phyloP scores from a whole-genome alignment of 2,329 filamentous ascomycete species.

The Fusarium heterosporum region DNA sequence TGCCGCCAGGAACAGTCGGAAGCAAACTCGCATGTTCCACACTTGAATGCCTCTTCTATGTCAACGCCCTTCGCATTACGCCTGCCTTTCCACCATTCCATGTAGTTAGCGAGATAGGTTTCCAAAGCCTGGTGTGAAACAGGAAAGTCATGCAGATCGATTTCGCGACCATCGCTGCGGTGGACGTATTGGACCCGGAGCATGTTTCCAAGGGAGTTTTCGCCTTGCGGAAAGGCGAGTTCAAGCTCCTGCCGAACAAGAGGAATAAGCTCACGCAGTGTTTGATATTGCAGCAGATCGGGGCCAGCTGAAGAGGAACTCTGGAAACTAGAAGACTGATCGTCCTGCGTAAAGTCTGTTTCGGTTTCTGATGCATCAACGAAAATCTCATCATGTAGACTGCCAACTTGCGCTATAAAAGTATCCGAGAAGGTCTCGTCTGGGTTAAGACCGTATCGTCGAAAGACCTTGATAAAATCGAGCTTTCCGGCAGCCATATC shows the following conservation, averaged over 20 bases:
- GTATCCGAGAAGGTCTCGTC: constrained; percentile 77
- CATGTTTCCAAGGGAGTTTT: constrained; percentile 61
- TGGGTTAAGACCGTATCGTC: constrained; percentile 76
- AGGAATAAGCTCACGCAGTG: constrained; percentile 59
- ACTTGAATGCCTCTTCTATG: constrained; percentile 90
- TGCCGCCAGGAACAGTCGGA: constrained; percentile 83
- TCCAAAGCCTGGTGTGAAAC: constrained; percentile 74
- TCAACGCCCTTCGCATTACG: constrained; percentile 79
- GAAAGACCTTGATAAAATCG: constrained; percentile 75
- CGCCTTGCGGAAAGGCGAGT: constrained; percentile 65
- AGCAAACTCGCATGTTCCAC: constrained; percentile 83
- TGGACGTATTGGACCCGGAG: constrained; percentile 67
- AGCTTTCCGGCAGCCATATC: constrained; percentile 78
- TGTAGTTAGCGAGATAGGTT: constrained; percentile 73
- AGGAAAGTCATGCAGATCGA: constrained; percentile 70
- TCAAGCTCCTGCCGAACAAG: constrained; percentile 61
- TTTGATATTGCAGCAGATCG: constrained; percentile 60
- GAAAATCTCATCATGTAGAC: constrained; percentile 74
- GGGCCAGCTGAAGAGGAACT: constrained; percentile 38
- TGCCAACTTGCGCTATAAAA: constrained; percentile 81
- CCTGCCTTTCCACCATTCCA: constrained; percentile 90
- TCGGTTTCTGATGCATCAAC: constrained; percentile 60
- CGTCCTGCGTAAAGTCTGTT: constrained; percentile 17
- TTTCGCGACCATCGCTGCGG: constrained; percentile 63
- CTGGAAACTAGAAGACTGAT: constrained; percentile 30